Conservation (phyloP, 805 yeast genomes). For the Ogataea philodendri region DNA sequence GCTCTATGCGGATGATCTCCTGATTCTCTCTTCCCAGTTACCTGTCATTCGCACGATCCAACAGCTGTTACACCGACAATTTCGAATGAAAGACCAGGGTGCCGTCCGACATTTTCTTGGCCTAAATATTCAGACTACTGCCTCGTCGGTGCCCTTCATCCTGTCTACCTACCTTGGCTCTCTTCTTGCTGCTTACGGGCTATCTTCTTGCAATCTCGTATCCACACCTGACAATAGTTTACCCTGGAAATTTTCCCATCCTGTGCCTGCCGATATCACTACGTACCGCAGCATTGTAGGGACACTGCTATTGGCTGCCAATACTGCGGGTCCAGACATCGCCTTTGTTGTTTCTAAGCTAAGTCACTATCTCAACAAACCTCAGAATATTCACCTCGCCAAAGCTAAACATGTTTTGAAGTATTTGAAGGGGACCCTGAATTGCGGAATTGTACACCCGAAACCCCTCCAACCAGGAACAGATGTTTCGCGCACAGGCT, state of each 20-base stretch:
- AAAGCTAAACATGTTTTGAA: slow-evolving; percentile 13
- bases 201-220: not conserved
- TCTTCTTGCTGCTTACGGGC: not conserved
- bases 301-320: slow-evolving; percentile 13
- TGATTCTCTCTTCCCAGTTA: not conserved
- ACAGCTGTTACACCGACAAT: not conserved
- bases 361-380: slow-evolving; percentile 8
- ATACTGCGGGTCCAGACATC: slow-evolving; percentile 7
- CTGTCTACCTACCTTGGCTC: not conserved
- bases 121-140: not conserved
- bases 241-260: not conserved
- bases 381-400: slow-evolving; percentile 4
- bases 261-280: slow-evolving; percentile 1
- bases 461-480: no score
- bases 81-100: not conserved
- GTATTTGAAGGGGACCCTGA: slow-evolving; percentile 17
- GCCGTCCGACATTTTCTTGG: not conserved
- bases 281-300: slow-evolving; percentile 16
- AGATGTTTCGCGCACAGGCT: slow-evolving; percentile 6
- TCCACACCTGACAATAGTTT: not conserved
- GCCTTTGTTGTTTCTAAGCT: slow-evolving; percentile 3
- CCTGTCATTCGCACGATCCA: not conserved
- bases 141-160: not conserved
- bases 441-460: slow-evolving; percentile 1
- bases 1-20: not conserved